Base-by-base conservation (phyloP, 2,329 filamentous ascomycete genomes). In the Hypoxylon sp. region DNA sequence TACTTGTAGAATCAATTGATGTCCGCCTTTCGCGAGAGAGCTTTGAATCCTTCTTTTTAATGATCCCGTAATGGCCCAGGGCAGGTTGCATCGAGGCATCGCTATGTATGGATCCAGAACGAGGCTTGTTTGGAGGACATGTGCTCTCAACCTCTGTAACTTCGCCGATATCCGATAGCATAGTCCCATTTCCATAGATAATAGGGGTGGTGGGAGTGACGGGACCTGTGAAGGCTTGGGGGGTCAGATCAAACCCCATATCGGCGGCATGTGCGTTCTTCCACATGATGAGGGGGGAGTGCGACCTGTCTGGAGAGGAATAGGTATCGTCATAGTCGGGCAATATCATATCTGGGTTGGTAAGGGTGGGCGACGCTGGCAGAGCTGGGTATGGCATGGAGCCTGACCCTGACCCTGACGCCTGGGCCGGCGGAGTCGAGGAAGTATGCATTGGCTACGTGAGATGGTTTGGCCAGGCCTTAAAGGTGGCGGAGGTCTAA, bases 331-430 rank as follows among this genome's bases (percentile, higher is more conserved):
- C 87, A 74, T 90, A 89, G 76, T 91, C 89, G 65, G 94, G 94
- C 54, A 97, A 82, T 73, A 97, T 97, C 93, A 97, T 94, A 77
- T 97, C 94, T 54, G 93, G 93, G 78, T 97, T 96, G 59, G 93
- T 96, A 73, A 97, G 82, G 2, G 94, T 97, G 48, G 94, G 94
- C 64, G 93, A 96, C 11, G 88, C 88, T 68, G 91, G 89, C 61
- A 83, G 79, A 45, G 83, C 75, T 16, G 81, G 78, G 71, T 85
- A 83, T 44, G 78, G 65, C 58, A 73, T 68, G 52, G 73, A 73
- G 65, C 65, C 69, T 28, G 70, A 58, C 61, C 67, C 72, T 42
- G 70, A 68, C 42, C 58, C 59, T 40, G 64, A 57, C 14, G 61
- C 64, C 48, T 69, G 72, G 51, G 64, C 57, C 30, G 69, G 58